Base-by-base conservation (phyloP, 2,329 filamentous ascomycete genomes). In the Nemania diffusa region DNA sequence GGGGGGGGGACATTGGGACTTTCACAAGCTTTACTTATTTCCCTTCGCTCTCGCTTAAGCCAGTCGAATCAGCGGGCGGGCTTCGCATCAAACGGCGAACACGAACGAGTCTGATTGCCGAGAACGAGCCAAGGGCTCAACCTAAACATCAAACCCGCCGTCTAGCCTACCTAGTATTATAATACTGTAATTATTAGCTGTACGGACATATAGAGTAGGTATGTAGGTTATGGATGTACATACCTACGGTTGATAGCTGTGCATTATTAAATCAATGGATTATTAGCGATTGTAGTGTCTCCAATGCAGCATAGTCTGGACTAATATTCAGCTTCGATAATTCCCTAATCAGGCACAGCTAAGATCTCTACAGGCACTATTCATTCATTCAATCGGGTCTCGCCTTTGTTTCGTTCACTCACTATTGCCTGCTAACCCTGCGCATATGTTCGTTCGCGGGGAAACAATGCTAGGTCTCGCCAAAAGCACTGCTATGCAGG, bases 11-110 rank as follows among this genome's bases (percentile, higher is more conserved):
- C 51, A n/a, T 17, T 34, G 15, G 27, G 48, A 29, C 27, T 40
- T 20, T 32, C 22, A 26, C 26, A 44, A 26, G 24, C 29, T 56
- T 59, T 56, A 13, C 62, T 50, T 51, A 48, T 57, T 51, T 42
- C 62, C 51, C 57, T 42, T 65, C 53, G 62, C 60, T 68, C 32
- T 67, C 61, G 64, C 57, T 67, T 64, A 67, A 55, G 20, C n/a
- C 53, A 55, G 44, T 42, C 57, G 40, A 62, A 67, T 67, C 65
- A 65, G n/a, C n/a, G n/a, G n/a, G 66, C 66, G 65, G 62, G 65
- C 58, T 60, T 64, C 44, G 64, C 27, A 51, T 37, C 29, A 40
- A 26, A 44, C 64, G 62, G 64, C 64, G 60, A 69, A 69, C 67
- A 67, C 65, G 65, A 55, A 65, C 57, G 9, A 65, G 20, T 40